phyloP scores from a whole-genome alignment of 2,329 filamentous ascomycete species.

The Aspergillus sp. region DNA sequence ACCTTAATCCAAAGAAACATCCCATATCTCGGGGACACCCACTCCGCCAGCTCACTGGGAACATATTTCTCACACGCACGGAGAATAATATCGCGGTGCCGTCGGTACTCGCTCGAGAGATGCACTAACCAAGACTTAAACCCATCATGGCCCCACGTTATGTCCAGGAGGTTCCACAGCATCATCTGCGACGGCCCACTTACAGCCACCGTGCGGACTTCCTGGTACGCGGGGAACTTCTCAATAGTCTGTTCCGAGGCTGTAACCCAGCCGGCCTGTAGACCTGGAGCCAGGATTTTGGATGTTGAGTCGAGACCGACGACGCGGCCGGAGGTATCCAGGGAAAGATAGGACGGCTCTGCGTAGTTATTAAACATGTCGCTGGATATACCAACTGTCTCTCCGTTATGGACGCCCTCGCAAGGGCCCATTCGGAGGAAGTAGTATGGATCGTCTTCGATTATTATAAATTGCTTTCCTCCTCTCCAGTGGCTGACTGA shows the following conservation, averaged over 20 bases:
- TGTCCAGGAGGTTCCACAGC: not conserved
- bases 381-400: too few relatives aligned
- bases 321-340: constrained; percentile 78
- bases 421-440: too few relatives aligned
- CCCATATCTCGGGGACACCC: constrained; percentile 73
- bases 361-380: too few relatives aligned
- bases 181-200: constrained; percentile 50
- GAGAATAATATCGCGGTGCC: not conserved
- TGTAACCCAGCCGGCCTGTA: constrained; percentile 78
- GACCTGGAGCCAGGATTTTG: constrained; percentile 77
- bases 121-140: not conserved
- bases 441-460: too few relatives aligned
- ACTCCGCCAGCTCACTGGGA: constrained; percentile 69
- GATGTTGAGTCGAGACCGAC: constrained; percentile 84
- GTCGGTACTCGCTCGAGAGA: not conserved
- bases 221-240: constrained; percentile 72
- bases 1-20: constrained; percentile 13
- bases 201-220: constrained; percentile 75
- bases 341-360: constrained; percentile 56
- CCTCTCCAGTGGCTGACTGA: too few relatives aligned
- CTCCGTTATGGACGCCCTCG: too few relatives aligned
- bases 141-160: not conserved
- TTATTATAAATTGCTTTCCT: too few relatives aligned
- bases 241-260: constrained; percentile 76
- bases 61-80: constrained; percentile 50